Evolutionary conservation across 2,329 filamentous ascomycete species (phyloP).

Genomic region (Fusarium mangiferae): DNA sequence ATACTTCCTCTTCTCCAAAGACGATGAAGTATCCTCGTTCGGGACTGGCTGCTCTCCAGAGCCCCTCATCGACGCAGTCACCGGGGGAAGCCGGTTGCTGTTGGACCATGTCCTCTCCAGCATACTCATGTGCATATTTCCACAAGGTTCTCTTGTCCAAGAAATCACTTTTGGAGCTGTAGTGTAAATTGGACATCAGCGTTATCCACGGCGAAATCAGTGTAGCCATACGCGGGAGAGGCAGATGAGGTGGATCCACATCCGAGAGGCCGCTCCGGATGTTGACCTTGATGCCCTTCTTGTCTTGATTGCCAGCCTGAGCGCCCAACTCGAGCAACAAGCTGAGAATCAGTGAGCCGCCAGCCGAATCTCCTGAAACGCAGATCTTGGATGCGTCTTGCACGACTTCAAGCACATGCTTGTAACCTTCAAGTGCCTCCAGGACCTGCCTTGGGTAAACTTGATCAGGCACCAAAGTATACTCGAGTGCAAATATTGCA

Average conservation of each 20-base stretch:
- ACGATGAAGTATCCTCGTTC: constrained; percentile 74
- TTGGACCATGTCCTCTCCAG: constrained; percentile 54
- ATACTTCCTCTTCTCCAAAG: constrained; percentile 81
- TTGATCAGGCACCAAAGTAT: constrained; percentile 80
- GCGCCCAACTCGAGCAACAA: constrained; percentile 74
- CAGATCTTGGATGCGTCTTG: constrained; percentile 71
- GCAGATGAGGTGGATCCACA: constrained; percentile 36
- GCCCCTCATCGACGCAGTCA: constrained; percentile 69
- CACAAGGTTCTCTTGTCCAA: constrained; percentile 74
- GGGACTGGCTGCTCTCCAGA: constrained; percentile 76
- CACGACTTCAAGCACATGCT: constrained; percentile 71
- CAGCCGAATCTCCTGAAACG: constrained; percentile 83
- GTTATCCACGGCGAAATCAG: constrained; percentile 86
- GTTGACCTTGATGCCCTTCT: constrained; percentile 20
- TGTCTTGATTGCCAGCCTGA: constrained; percentile 38
- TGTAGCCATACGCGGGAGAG: constrained; percentile 64
- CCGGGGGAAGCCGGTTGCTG: constrained; percentile 69
- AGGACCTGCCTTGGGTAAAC: constrained; percentile 79
- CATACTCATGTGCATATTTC: constrained; percentile 76
- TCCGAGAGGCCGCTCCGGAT: constrained; percentile 25
- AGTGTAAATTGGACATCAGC: constrained; percentile 74
- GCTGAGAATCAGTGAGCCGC: constrained; percentile 77
- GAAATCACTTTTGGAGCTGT: constrained; percentile 79
- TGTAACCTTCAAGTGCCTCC: constrained; percentile 76
- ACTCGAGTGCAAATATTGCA: constrained; percentile 82